phyloP scores from a whole-genome alignment of 805 yeast species.

The Candida chilensis region DNA sequence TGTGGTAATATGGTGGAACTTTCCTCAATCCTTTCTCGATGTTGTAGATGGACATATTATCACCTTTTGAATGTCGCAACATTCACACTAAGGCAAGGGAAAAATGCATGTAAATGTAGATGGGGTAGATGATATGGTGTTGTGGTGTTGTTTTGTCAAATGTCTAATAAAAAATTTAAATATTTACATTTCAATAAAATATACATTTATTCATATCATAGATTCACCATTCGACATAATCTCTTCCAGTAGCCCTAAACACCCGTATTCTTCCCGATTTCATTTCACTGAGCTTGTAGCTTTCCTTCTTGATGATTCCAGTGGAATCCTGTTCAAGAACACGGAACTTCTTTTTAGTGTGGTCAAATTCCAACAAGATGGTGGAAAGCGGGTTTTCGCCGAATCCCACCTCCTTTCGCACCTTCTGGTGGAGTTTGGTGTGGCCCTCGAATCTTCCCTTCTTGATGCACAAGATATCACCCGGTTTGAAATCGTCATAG shows the following conservation, averaged over 20 bases:
- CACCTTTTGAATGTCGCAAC: too few relatives aligned
- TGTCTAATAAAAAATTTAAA: too few relatives aligned
- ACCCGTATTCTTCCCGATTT: constrained; percentile 72
- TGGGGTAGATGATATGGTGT: too few relatives aligned
- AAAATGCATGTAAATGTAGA: too few relatives aligned
- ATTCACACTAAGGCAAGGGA: too few relatives aligned
- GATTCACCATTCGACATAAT: constrained; percentile 59
- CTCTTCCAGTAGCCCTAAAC: constrained; percentile 70
- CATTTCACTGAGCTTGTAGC: constrained; percentile 65
- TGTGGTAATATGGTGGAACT: constrained; percentile 8
- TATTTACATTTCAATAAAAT: too few relatives aligned
- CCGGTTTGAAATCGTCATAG: constrained; percentile 61
- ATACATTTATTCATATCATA: too few relatives aligned
- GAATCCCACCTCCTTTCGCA: constrained; percentile 48
- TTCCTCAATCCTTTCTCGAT: constrained; percentile 5
- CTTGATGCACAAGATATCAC: constrained; percentile 74
- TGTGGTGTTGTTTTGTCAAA: too few relatives aligned
- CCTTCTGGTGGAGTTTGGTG: constrained; percentile 46
- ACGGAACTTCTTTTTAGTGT: constrained; percentile 57
- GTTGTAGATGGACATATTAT: constrained; percentile 1
- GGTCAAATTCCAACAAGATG: constrained; percentile 67
- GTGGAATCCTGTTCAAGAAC: constrained; percentile 48
- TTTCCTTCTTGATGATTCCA: constrained; percentile 47
- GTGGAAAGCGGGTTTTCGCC: constrained; percentile 45
- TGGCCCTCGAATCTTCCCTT: constrained; percentile 69